These are phyloP conservation scores for Ulmus americana DNA, from an alignment of 331 rosid genomes.

Conservation along the genomic window DNA sequence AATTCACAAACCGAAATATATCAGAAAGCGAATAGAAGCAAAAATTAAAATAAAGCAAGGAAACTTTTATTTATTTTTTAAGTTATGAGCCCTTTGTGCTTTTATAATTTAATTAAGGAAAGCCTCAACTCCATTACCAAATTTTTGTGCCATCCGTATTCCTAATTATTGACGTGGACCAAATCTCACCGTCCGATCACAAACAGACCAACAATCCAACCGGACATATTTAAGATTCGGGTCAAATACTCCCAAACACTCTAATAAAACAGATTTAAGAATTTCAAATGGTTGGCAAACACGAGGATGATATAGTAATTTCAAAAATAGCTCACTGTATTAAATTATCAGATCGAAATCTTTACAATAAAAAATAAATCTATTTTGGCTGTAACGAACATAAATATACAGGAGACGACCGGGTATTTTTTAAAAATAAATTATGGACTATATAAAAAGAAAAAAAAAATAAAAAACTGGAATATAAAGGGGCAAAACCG, in stretches of 20 bases:
- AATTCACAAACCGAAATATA: too few relatives aligned
- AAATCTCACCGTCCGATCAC: slow-evolving; percentile 9
- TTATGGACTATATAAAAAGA: background rate
- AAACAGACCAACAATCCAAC: background rate
- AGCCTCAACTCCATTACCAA: background rate
- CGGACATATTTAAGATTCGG: background rate
- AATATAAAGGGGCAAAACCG: slow-evolving; percentile 33
- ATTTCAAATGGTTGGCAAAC: background rate
- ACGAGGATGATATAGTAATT: background rate
- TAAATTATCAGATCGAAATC: slow-evolving; percentile 11
- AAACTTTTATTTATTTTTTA: too few relatives aligned
- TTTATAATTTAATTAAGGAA: too few relatives aligned
- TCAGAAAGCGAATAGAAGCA: too few relatives aligned
- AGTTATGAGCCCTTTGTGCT: too few relatives aligned
- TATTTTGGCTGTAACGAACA: slow-evolving; percentile 7
- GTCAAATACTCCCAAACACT: background rate
- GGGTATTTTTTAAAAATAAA: background rate
- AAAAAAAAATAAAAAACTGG: background rate
- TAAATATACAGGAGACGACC: slow-evolving; percentile 13
- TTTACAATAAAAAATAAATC: slow-evolving; percentile 5
- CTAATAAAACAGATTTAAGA: background rate
- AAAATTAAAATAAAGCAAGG: too few relatives aligned
- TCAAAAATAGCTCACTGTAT: slow-evolving; percentile 17
- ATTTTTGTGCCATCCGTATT: slow-evolving; percentile 8
- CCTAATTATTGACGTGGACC: slow-evolving; percentile 12